Evolutionary conservation across 2,329 filamentous ascomycete genomes (phyloP), one percentile per base, ranked within the genome.

Genomic region (Aspergillus aculeatinus): DNA sequence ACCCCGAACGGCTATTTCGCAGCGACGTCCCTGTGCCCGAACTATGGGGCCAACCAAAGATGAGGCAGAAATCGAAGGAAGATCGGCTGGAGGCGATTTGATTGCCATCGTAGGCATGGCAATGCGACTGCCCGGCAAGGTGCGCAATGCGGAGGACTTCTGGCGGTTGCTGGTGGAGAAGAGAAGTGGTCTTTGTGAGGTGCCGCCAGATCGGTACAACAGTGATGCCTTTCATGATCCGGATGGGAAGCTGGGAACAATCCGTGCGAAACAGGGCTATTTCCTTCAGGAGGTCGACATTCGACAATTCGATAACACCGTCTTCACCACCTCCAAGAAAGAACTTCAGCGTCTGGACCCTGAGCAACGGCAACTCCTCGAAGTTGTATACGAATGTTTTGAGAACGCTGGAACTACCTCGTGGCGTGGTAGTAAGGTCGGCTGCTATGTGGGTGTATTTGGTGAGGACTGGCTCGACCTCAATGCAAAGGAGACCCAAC

Each of bases 361-460:
- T 0, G 72, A 75, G 51, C 74, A 76, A 54, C 63, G 70, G 2
- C 61, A 67, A 7, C 51, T 76, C 31, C 58, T 76, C 1, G 74
- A 77, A 48, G 67, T 74, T 5, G 60, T 67, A 2, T 67, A 65
- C 19, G 75, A 76, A 51, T 71, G 68, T 33, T 35, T 76, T 6
- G 72, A 76, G 31, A 67, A 67, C 50, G 64, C 67, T 1, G 70
- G 75, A 49, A 44, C 71, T 47, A 60, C 66, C 12, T 48, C 65
- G n/a, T 71, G 69, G 67, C 39, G 62, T 21, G 72, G 77, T 4
- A 59, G 63, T 12, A 66, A 72, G n/a, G 70, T 69, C 4, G 71
- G 75, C 0, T 68, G 63, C 56, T 71, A 63, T 59, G 56, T 70
- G 3, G 68, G 69, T 0, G 60, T 61, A 1, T 70, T 66, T 60